phyloP scores from a whole-genome alignment of 768 basidiomycete genomes.

The Macrolepiota dolichaula region DNA sequence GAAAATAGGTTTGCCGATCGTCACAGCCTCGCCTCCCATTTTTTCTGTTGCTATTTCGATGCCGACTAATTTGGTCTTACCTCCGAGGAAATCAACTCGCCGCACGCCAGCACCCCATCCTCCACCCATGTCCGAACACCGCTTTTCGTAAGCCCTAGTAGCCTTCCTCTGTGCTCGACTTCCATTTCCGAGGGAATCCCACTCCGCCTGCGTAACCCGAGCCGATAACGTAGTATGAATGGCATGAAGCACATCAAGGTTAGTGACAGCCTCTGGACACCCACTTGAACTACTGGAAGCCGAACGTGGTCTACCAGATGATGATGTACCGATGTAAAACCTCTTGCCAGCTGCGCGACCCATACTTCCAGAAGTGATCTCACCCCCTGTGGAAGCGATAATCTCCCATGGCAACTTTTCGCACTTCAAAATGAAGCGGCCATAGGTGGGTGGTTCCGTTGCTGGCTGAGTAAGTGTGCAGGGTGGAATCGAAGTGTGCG shows the following conservation, averaged over 20 bases:
- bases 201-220: conserved; percentile 62
- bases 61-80: conserved; percentile 57
- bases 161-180: conserved; percentile 57
- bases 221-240: conserved; percentile 52
- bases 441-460: conserved; percentile 55
- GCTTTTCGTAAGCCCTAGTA: conserved; percentile 57
- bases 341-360: conserved; percentile 5
- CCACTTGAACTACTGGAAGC: neutral
- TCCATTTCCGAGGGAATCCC: conserved; percentile 52
- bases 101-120: conserved; percentile 71
- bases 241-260: conserved; percentile 60
- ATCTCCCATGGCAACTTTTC: conserved; percentile 64
- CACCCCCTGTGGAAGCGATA: conserved; percentile 30
- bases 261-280: conserved; percentile 36
- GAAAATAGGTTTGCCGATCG: conserved; percentile 13
- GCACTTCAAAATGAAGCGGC: conserved; percentile 44
- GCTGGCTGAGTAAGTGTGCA: conserved; percentile 60
- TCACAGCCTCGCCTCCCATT: neutral
- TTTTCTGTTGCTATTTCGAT: conserved; percentile 34
- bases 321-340: conserved; percentile 14
- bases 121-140: conserved; percentile 57
- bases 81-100: conserved; percentile 62
- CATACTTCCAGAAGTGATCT: conserved; percentile 11
- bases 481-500: conserved; percentile 49
- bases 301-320: conserved; percentile 4